These are phyloP conservation scores for Helianthus annuus DNA, from an alignment of 129 eudicot genomes.

Conservation along the genomic window DNA sequence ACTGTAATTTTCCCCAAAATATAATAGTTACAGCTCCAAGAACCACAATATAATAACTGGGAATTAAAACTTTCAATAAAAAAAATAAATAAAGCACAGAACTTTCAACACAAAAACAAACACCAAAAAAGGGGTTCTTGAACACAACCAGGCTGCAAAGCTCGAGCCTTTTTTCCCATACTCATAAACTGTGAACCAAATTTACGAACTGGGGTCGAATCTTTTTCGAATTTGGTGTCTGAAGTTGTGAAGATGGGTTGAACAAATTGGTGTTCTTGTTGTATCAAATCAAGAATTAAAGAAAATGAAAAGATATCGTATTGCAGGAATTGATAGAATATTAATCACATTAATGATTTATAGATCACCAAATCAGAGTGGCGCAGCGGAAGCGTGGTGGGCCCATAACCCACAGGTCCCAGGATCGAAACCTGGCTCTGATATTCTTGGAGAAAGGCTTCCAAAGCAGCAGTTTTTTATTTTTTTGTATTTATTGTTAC, in stretches of 20 bases:
- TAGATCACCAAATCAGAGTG: constrained; percentile 74
- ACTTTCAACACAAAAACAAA: no score
- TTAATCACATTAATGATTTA: no score
- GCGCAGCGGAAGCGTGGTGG: constrained; percentile 99
- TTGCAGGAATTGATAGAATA: no score
- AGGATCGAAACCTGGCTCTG: constrained; percentile 99
- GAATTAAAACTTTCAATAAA: no score
- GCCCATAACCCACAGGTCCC: constrained; percentile 99
- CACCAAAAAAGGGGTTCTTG: no score
- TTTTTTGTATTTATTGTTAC: background rate
- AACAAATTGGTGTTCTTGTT: constrained; percentile 33
- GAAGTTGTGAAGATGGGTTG: constrained; percentile 42
- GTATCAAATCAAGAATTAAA: constrained; percentile 14
- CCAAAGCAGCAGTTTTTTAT: background rate
- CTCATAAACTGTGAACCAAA: constrained; percentile 51
- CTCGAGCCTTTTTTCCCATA: constrained; percentile 29
- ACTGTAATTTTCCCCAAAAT: no score
- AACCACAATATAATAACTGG: no score
- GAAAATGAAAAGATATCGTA: no score
- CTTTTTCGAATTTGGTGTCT: constrained; percentile 20
- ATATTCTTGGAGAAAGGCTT: constrained; percentile 44
- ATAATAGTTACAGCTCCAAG: no score
- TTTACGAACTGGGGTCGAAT: constrained; percentile 20
- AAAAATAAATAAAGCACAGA: background rate
- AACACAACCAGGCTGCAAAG: constrained; percentile 44